Evolutionary conservation across 257 asterid genomes (phyloP), one percentile per base, ranked within the genome.

Genomic region (Solanum pinnatisectum): DNA sequence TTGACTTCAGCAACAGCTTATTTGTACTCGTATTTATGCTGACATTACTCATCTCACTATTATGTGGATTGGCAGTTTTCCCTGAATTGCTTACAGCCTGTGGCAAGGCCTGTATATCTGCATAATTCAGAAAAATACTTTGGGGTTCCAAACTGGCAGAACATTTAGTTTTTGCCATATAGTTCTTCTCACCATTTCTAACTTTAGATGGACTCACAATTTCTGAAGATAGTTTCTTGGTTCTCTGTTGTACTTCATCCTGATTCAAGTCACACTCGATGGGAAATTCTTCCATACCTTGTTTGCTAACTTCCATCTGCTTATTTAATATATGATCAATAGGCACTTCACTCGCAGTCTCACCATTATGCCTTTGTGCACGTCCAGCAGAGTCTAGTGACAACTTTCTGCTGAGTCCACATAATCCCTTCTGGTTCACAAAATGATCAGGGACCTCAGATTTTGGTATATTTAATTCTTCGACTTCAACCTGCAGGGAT

Each of bases 321-420:
- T 88, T 88, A 20, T 32, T 84, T n/a, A 87, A 40, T 88, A 84
- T 76, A 86, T 68, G 76, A 63, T 86, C 84, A 85, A 22, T 37
- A 27, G 92, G 82, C 68, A 78, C 88, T 70, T 89, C 88, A 84
- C 71, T 33, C 20, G 56, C 78, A 67, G 23, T 79, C 88, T 88
- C 90, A 40, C 85, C 88, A 32, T 65, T 87, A 72, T 87, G 89
- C 72, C 67, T 42, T 77, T 86, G 90, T 65, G 44, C 87, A 76
- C 90, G 77, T 73, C 91, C 96, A 60, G 89, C 88, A 79, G 88
- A 90, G 86, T 90, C 92, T 87, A 92, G 84, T 59, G 98, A 91
- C 89, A 93, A 90, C 90, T 92, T 95, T 90, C 89, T 92, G 91
- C 92, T 86, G 87, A 91, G 91, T 84, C 93, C 93, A 87, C 89